Evolutionary conservation across 345 rosid genomes (phyloP), one percentile per base, ranked within the genome.

Genomic region (Zanthoxylum bungeanum): DNA sequence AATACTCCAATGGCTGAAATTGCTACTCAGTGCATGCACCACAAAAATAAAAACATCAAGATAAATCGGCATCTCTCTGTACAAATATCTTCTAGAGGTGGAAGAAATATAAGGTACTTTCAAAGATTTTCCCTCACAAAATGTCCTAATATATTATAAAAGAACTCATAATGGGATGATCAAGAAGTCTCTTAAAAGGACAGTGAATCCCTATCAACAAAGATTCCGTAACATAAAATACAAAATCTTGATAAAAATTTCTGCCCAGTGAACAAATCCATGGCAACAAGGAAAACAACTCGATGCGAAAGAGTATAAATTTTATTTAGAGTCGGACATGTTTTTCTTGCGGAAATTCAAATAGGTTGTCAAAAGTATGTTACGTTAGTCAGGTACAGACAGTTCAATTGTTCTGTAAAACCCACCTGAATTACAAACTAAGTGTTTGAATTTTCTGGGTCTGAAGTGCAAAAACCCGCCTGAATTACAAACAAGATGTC

Each of bases 391-490:
- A 52, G 69, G n/a, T n/a, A n/a, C n/a, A n/a, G n/a, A n/a, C n/a
- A n/a, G n/a, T n/a, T 47, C 51, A 53, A 64, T 76, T 61, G 40
- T 28, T 37, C 44, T 65, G 25, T 55, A 72, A 76, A 64, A n/a
- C n/a, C n/a, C n/a, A n/a, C n/a, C n/a, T n/a, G 25, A 49, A 64
- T 69, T 40, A 58, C 14, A 67, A 68, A 66, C 59, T 51, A 71
- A 71, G 39, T 62, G 47, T 73, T 74, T 49, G 28, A n/a, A 27
- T 40, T 70, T 46, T 4, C 5, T 22, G 47, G 64, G 71, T 33
- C 70, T 66, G 60, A 52, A 62, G 69, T 40, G 50, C 73, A 73
- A 68, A 68, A 77, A 68, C 60, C 67, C 70, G 37, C 77, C 12
- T 21, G 59, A 60, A 70, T 67, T 74, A 71, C 72, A 76, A 59